Percentiles rank a stretch among this genome's conserved stretches.
These are phyloP conservation scores for Crithidia acanthocephali DNA, from an alignment of 208 protist species.

Conservation along the genomic window DNA sequence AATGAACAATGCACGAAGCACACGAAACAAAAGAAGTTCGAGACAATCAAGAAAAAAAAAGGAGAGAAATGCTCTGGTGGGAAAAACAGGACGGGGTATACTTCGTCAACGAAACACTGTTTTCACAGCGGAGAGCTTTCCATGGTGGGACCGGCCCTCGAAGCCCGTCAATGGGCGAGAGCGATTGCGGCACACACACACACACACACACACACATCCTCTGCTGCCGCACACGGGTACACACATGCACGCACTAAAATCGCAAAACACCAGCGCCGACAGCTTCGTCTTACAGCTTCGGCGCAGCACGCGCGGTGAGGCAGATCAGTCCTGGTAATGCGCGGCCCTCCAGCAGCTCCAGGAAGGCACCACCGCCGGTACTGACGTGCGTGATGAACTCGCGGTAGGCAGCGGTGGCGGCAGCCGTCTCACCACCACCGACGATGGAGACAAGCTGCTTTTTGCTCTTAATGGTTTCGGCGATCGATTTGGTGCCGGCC, in stretches of 20 bases:
- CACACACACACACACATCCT: no score
- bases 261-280: constrained; percentile 2
- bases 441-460: constrained; percentile 92
- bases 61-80: no score
- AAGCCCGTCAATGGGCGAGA: no score
- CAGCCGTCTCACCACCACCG: constrained; percentile 99
- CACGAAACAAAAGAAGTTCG: no score
- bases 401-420: constrained; percentile 87
- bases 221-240: no score
- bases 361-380: constrained; percentile 99
- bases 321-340: constrained; percentile 95
- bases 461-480: constrained; percentile 76
- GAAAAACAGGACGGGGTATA: no score
- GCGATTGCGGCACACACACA: no score
- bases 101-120: no score
- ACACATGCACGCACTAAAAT: neutral
- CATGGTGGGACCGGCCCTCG: no score
- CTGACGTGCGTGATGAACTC: constrained; percentile 97
- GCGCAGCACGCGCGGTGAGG: constrained; percentile 80
- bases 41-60: no score
- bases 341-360: constrained; percentile 99
- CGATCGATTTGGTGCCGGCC: constrained; percentile 83
- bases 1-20: no score
- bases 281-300: constrained; percentile 65
- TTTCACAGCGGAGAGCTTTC: no score